Base-by-base conservation (phyloP, 2,329 filamentous ascomycete species). In the Tolypocladium nubicola region DNA sequence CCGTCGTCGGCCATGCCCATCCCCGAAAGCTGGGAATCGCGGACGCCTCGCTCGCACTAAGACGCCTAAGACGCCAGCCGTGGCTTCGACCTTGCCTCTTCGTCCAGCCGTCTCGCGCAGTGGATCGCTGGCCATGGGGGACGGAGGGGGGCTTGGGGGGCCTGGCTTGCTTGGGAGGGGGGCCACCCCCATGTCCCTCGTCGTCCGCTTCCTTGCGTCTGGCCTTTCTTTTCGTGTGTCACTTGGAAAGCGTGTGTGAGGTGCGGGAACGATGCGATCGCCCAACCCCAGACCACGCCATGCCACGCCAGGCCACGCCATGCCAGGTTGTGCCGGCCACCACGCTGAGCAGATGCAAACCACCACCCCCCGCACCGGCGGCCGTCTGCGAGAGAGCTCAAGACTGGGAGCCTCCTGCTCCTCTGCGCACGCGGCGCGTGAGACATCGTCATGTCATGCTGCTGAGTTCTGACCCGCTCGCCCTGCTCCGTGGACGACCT, bases 251-350 rank as follows among this genome's bases (percentile, higher is more conserved):
- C 50, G 59, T 53, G 60, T 62, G 59, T 65, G 65, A 67, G 66
- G 67, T 69, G 67, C 67, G 67, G 67, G 67, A 69, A 52, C 58
- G 58, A 58, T 58, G 58, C 65, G 67, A 69, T 69, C 66, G 65
- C 62, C 65, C 64, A 62, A 66, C 64, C 64, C 65, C 63, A 62
- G 64, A 66, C 61, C 55, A 63, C 62, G 64, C 65, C 65, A 50
- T 52, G 47, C 37, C 33, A 41, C 26, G 14, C 45, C 45, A 11
- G 45, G 45, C 45, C 43, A 30, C 26, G 26, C 26, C 26, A 30
- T 5, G 26, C 26, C 26, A 30, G 52, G 52, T 39, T 16, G 35
- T 26, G 10, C 45, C 49, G 47, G 26, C 47, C 47, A 35, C 47
- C 47, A 50, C 23, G 23, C 14, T 19, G 4, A 49, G 26, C 4